Evolutionary conservation across 371 early-diverging fungal species (phyloP), one percentile per base, ranked within the genome.

Genomic region (Haplosporangium sp.): DNA sequence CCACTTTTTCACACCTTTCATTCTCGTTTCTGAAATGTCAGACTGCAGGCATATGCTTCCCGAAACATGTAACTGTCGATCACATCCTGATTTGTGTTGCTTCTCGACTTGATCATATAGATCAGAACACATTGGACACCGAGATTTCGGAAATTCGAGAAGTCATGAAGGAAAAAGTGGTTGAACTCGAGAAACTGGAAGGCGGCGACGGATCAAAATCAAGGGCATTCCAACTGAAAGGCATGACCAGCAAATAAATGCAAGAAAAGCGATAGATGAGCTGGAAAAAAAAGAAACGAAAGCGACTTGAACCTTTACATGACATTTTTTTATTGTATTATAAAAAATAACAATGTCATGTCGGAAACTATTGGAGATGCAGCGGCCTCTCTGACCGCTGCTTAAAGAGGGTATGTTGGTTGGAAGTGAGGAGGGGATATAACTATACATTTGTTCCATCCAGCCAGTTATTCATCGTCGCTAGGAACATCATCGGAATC

Each of bases 161-260:
- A 36, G 58, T 55, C 0, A 87, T 89, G 80, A 83, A 86, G 52
- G 64, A 79, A 51, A 85, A 83, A 43, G 70, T 83, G 16, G 62
- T 68, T 12, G 80, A 81, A 14, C 66, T 89, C n/a, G 83, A 88
- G 59, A 60, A 70, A 54, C 62, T 86, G 21, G 87, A 88, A 62
- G 86, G 85, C 29, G 81, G 74, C 62, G 80, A 85, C n/a, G 80
- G 67, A 21, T 67, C 74, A 48, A 67, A 60, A 66, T 48, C 82
- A 58, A 56, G 60, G 43, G 70, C 74, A 9, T 73, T 73, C 62
- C 73, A 79, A 20, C 69, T 79, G 53, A 79, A 79, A 50, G 80
- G 43, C 38, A 73, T 73, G 73, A 63, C 53, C 48, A 29, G 29
- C 29, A 41, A 59, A 52, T 66, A 20, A 64, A 60, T 47, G 48